Base-by-base conservation (phyloP, 2,329 filamentous ascomycete genomes). In the Verruconis gallopava region DNA sequence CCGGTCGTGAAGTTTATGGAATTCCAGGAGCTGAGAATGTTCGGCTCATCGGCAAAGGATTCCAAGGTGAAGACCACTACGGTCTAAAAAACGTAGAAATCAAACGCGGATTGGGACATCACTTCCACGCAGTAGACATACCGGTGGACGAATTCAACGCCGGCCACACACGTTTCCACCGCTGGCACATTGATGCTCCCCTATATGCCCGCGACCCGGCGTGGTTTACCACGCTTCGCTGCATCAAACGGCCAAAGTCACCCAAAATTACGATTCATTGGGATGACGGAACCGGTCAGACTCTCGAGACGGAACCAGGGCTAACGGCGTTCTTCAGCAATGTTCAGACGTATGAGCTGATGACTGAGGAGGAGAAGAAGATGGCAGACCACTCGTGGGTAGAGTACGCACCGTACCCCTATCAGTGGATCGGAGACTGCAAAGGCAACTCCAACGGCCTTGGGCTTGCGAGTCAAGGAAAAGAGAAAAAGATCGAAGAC, bases 171-270 rank as follows among this genome's bases (percentile, higher is more conserved):
- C 62, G 65, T 14, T 68, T 68, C 44, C 65, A 68, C 37, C 54
- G 62, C 19, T 69, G 66, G 66, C 66, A 69, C 45, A 64, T 68
- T n/a, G 65, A 69, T 44, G 66, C 63, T 5, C 63, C 65, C 1
- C 53, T 67, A 2, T 67, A 66, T 45, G 59, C 48, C 3, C 54
- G 58, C 4, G 58, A 66, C 20, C 63, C 63, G 0, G 58, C 63
- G 1, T 62, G 57, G 55, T 65, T 65, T 47, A 67, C 62, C 4
- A 63, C 62, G 2, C 53, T 67, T 3, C 60, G 62, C 4, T 59
- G 56, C 32, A 40, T 65, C 40, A 63, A 57, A 44, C 53, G 58
- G 9, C 64, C 65, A 2, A 55, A 52, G 5, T 49, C 52, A 4
- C 58, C 56, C 0, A 51, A 60, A 13, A 47, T 64, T 17, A 62